Evolutionary conservation across 2,329 filamentous ascomycete genomes (phyloP).

Genomic region (Botrytis elliptica): DNA sequence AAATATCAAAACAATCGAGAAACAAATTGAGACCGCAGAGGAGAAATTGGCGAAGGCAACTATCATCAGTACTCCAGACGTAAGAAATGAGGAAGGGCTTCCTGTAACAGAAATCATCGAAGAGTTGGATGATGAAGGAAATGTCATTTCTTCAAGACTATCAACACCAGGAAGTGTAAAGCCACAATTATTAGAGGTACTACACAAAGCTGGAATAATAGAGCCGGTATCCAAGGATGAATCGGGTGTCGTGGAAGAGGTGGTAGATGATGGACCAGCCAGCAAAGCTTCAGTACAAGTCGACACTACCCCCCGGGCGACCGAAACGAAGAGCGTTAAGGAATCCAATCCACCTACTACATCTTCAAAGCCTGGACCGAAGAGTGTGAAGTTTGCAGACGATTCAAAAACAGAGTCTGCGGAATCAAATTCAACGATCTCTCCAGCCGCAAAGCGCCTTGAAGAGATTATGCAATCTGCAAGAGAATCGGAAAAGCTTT

Average conservation of each 20-base stretch:
- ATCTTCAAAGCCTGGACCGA: slow-evolving; percentile 43
- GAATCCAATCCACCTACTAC: not conserved
- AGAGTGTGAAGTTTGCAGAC: slow-evolving; percentile 62
- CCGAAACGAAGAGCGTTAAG: not conserved
- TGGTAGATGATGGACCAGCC: slow-evolving; percentile 20
- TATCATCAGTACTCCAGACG: slow-evolving; percentile 58
- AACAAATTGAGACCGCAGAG: slow-evolving; percentile 64
- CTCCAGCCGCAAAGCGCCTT: slow-evolving; percentile 42
- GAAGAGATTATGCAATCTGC: slow-evolving; percentile 58
- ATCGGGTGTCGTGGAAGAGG: slow-evolving; percentile 18
- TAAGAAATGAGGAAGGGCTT: slow-evolving; percentile 65
- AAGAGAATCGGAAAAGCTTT: slow-evolving; percentile 50
- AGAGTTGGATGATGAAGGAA: slow-evolving; percentile 86
- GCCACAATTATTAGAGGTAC: slow-evolving; percentile 65
- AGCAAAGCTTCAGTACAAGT: slow-evolving; percentile 20
- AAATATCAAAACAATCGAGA: slow-evolving; percentile 73
- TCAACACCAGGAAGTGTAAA: slow-evolving; percentile 67
- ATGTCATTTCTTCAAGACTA: slow-evolving; percentile 68
- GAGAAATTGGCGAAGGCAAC: slow-evolving; percentile 65
- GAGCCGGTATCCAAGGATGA: slow-evolving; percentile 19
- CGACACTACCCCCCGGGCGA: not conserved
- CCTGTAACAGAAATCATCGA: slow-evolving; percentile 90
- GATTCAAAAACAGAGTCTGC: slow-evolving; percentile 51
- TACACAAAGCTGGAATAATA: slow-evolving; percentile 72
- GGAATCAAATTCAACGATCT: slow-evolving; percentile 31